These are phyloP conservation scores for Pyrenula massariospora DNA, from an alignment of 495 filamentous ascomycete genomes.

Conservation along the genomic window DNA sequence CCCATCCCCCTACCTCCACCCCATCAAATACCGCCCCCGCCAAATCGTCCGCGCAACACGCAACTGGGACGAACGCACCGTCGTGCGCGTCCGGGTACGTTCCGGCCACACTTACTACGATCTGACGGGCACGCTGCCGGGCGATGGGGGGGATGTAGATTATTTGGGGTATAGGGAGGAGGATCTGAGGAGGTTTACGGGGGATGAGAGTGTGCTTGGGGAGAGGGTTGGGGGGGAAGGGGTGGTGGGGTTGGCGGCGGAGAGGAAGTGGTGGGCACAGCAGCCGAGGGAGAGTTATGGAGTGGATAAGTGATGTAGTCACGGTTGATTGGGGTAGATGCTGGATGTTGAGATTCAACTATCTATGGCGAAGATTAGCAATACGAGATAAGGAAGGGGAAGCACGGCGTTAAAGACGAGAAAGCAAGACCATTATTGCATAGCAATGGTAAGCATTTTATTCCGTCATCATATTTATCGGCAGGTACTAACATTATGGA, in stretches of 20 bases:
- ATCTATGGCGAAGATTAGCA: too few species aligned
- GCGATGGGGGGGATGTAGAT: neutral
- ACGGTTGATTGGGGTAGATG: too few species aligned
- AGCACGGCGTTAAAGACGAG: too few species aligned
- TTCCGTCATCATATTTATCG: too few species aligned
- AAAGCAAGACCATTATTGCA: too few species aligned
- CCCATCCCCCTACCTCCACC: neutral
- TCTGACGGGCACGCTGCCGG: neutral
- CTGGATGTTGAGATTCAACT: too few species aligned
- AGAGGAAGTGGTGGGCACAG: neutral
- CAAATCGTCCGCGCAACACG: neutral
- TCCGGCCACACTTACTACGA: neutral
- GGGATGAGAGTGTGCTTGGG: neutral
- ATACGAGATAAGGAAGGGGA: too few species aligned
- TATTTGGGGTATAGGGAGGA: neutral
- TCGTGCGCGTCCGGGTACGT: neutral
- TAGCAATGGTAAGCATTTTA: too few species aligned
- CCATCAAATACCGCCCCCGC: neutral
- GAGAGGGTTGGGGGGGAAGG: neutral
- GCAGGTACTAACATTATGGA: too few species aligned
- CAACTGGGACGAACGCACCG: neutral
- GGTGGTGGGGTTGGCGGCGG: neutral
- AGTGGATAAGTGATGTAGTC: too few species aligned
- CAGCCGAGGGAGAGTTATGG: too few species aligned
- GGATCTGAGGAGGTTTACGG: neutral